Percentiles rank a stretch among this genome's conserved stretches.
Conservation (phyloP, 2,329 filamentous ascomycete genomes). For the Fusarium transvaalense region DNA sequence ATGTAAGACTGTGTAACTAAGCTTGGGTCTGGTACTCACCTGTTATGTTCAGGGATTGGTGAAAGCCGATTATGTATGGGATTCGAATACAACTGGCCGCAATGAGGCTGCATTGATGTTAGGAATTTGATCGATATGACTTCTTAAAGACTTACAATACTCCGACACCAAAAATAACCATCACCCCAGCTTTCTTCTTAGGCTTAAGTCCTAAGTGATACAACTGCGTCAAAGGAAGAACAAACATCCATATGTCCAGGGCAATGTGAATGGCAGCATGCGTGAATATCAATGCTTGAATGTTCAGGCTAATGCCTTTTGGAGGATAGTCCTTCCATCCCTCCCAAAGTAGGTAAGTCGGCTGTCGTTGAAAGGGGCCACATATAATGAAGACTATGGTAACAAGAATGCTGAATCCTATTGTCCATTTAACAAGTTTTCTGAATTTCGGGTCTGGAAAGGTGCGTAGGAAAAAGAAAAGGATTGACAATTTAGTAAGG, state of each 20-base stretch:
- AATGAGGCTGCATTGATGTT: background rate
- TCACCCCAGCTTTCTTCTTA: slow-evolving; percentile 1
- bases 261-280: background rate
- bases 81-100: slow-evolving; percentile 4
- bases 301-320: background rate
- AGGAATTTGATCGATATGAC: accelerated
- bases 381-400: background rate
- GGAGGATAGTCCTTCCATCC: background rate
- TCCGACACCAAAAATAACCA: slow-evolving; percentile 6
- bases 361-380: background rate
- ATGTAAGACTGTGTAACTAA: accelerated
- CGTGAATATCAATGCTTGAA: background rate
- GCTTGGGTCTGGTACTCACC: background rate
- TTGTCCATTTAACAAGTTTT: background rate
- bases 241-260: slow-evolving; percentile 19
- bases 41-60: background rate
- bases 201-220: background rate
- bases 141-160: background rate
- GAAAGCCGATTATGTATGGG: background rate
- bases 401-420: background rate
- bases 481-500: background rate
- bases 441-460: background rate
- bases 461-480: background rate
- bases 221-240: background rate
- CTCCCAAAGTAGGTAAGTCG: background rate